Evolutionary conservation across 2,329 filamentous ascomycete genomes (phyloP).

Genomic region (Penicillium sp.): DNA sequence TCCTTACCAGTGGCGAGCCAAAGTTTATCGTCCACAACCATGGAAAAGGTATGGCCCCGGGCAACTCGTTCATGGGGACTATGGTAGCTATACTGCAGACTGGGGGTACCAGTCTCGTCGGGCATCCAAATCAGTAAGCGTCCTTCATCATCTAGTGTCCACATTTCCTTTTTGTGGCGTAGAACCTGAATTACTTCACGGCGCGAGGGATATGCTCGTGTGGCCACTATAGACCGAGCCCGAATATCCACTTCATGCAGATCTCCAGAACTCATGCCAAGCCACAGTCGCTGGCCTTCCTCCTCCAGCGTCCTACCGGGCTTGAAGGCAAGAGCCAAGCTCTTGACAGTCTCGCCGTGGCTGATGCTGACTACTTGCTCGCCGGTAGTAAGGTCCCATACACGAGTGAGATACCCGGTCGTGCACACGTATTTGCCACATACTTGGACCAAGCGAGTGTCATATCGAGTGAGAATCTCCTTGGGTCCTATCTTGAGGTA

Average conservation of each 20-base stretch:
- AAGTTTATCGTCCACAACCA: constrained; percentile 75
- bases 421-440: constrained; percentile 85
- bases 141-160: constrained; percentile 87
- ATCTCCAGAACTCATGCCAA: constrained; percentile 83
- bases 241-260: constrained; percentile 80
- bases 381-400: constrained; percentile 80
- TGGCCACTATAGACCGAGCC: constrained; percentile 63
- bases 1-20: constrained; percentile 89
- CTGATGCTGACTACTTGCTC: constrained; percentile 73
- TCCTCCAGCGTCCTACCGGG: constrained; percentile 69
- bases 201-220: constrained; percentile 67
- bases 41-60: constrained; percentile 78
- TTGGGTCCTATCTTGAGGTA: constrained; percentile 63
- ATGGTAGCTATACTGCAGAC: constrained; percentile 65
- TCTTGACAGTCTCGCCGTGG: constrained; percentile 79
- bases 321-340: constrained; percentile 77
- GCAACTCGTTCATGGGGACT: constrained; percentile 64
- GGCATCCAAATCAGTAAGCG: constrained; percentile 82
- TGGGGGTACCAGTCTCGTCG: constrained; percentile 66
- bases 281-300: constrained; percentile 78
- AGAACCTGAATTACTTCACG: constrained; percentile 78
- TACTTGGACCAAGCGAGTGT: constrained; percentile 77
- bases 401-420: constrained; percentile 76
- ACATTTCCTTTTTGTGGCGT: constrained; percentile 80
- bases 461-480: constrained; percentile 78